These are phyloP conservation scores for Corrigiola litoralis DNA, from an alignment of 179 eudicot genomes.

Conservation along the genomic window DNA sequence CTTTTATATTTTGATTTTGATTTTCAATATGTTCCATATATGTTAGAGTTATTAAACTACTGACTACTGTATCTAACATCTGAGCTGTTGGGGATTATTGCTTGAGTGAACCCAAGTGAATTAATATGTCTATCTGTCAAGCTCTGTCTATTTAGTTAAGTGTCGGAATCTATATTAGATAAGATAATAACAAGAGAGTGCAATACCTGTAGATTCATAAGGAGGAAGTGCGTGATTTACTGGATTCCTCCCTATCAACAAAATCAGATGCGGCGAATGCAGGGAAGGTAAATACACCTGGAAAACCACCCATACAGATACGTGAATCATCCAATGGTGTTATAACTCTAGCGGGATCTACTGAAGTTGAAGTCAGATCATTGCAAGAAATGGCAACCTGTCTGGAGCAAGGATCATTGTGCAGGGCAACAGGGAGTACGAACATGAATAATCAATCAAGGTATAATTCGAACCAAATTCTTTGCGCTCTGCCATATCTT, in stretches of 20 bases:
- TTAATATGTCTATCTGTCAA: background rate
- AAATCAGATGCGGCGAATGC: conserved; percentile 65
- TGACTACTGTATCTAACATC: background rate
- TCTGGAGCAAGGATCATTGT: conserved; percentile 92
- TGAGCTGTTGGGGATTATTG: background rate
- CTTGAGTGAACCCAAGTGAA: background rate
- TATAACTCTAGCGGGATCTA: conserved; percentile 95
- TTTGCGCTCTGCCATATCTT: background rate
- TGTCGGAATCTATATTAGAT: background rate
- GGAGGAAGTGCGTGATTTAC: conserved; percentile 95
- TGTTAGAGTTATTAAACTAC: background rate
- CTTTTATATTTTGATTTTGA: background rate
- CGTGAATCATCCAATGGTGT: conserved; percentile 97
- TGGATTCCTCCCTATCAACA: conserved; percentile 56
- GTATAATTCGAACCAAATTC: conserved; percentile 24
- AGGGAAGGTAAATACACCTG: conserved; percentile 65
- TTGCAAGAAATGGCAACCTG: conserved; percentile 93
- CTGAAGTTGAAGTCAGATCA: conserved; percentile 76
- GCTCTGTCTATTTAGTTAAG: background rate
- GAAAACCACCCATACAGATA: conserved; percentile 93
- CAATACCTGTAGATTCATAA: conserved; percentile 71
- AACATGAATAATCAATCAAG: conserved; percentile 99
- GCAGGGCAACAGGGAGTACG: conserved; percentile 98
- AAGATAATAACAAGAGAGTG: conserved; percentile 16
- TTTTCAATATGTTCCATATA: background rate